Percentiles rank a stretch among this genome's conserved stretches.
phyloP scores from a whole-genome alignment of 495 filamentous ascomycete genomes.

The Xylaria acuta region DNA sequence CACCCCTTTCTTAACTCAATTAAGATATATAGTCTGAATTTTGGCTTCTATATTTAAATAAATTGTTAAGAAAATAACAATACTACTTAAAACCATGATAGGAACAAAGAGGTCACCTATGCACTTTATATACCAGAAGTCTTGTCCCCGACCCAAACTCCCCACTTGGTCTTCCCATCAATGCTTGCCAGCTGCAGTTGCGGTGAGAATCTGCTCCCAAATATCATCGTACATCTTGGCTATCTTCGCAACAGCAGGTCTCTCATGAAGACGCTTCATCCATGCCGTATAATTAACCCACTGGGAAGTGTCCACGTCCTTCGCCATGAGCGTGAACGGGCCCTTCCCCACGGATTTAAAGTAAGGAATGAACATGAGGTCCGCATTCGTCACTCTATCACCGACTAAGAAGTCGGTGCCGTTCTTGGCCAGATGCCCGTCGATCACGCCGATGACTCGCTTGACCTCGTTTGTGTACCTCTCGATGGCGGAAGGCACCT shows the following conservation, averaged over 20 bases:
- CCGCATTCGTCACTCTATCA: slow-evolving; percentile 37
- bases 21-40: neutral
- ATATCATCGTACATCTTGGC: slow-evolving; percentile 5
- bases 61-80: neutral
- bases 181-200: neutral
- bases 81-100: neutral
- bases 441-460: slow-evolving; percentile 55
- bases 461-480: slow-evolving; percentile 56
- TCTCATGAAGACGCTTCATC: slow-evolving; percentile 13
- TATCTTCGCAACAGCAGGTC: slow-evolving; percentile 12
- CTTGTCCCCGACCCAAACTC: neutral
- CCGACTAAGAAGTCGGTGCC: slow-evolving; percentile 50
- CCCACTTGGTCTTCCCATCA: neutral
- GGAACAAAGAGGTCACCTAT: neutral
- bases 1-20: neutral
- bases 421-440: slow-evolving; percentile 40
- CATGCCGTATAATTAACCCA: slow-evolving; percentile 19
- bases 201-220: neutral
- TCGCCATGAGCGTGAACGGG: neutral
- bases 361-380: slow-evolving; percentile 41
- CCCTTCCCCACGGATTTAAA: slow-evolving; percentile 6
- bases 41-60: neutral
- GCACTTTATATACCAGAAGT: neutral
- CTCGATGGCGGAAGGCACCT: slow-evolving; percentile 53
- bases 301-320: slow-evolving; percentile 14